A percentile compares a stretch with the other conserved stretches of the same genome.
phyloP scores from a whole-genome alignment of 768 basidiomycete species.

The Piloderma croceum region DNA sequence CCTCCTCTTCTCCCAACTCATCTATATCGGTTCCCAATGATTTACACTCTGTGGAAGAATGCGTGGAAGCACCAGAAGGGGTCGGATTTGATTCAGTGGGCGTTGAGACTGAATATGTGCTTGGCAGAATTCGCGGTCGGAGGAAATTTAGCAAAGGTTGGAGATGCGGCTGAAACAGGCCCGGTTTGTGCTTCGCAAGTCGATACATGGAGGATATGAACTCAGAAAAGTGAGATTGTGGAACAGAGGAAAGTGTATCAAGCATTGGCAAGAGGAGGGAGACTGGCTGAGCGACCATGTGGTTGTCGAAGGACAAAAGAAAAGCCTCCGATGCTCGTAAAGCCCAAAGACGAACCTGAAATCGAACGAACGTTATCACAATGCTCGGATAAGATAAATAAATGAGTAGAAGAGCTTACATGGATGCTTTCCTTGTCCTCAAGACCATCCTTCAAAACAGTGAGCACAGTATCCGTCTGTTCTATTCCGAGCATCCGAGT shows the following conservation, averaged over 20 bases:
- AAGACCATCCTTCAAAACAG: conserved; percentile 61
- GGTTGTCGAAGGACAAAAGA: conserved; percentile 53
- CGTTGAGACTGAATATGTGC: conserved; percentile 47
- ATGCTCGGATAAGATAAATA: neutral
- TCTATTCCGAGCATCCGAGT: conserved; percentile 75
- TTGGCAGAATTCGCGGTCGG: conserved; percentile 66
- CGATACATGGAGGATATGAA: conserved; percentile 72
- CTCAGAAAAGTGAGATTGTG: conserved; percentile 47
- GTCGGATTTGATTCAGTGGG: conserved; percentile 45
- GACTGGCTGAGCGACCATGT: conserved; percentile 55
- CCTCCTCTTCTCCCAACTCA: conserved; percentile 57
- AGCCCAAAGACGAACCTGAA: conserved; percentile 67
- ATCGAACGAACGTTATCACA: conserved; percentile 1
- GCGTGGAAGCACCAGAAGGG: conserved; percentile 33
- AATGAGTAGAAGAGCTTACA: conserved; percentile 32
- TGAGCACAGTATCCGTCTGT: conserved; percentile 61
- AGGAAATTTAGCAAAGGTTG: conserved; percentile 65
- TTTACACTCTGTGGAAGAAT: conserved; percentile 28
- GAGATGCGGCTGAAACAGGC: conserved; percentile 69
- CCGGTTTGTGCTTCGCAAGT: conserved; percentile 59
- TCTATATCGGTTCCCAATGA: conserved; percentile 22
- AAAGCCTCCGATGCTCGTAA: conserved; percentile 67
- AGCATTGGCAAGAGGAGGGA: conserved; percentile 67
- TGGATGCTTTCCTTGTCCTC: conserved; percentile 62
- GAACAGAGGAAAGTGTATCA: conserved; percentile 61